Conservation (phyloP, 1,139 yeast species). For the Nakaseomyces bracarensis region DNA sequence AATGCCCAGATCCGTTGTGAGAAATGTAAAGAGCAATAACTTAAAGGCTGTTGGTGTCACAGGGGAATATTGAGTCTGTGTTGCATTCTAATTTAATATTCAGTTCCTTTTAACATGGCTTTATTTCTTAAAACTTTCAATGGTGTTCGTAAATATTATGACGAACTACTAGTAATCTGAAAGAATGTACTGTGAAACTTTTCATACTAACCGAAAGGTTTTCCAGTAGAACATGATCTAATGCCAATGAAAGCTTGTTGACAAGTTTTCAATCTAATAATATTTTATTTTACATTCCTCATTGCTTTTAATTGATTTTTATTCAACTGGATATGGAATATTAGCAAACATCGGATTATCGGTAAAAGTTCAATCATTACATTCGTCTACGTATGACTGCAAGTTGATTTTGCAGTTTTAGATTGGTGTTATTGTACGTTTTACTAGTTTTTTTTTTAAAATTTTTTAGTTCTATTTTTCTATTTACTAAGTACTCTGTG, state of each 20-base stretch:
- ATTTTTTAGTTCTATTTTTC: no score
- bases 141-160: no score
- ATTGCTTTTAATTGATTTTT: no score
- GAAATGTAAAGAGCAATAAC: neutral
- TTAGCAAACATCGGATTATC: conserved; percentile 1
- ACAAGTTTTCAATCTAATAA: no score
- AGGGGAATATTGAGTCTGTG: neutral
- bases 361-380: neutral
- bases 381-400: neutral
- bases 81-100: neutral
- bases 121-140: no score
- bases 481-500: neutral
- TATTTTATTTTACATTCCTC: no score
- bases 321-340: neutral
- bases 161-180: no score
- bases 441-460: conserved; percentile 6
- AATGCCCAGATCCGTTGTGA: neutral
- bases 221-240: no score
- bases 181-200: no score
- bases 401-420: neutral
- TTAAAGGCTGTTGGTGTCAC: conserved; percentile 1
- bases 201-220: no score
- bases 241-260: no score
- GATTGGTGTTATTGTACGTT: neutral
- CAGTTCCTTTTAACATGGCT: no score